phyloP scores from a whole-genome alignment of 768 basidiomycete species.

The Lactarius indigo region DNA sequence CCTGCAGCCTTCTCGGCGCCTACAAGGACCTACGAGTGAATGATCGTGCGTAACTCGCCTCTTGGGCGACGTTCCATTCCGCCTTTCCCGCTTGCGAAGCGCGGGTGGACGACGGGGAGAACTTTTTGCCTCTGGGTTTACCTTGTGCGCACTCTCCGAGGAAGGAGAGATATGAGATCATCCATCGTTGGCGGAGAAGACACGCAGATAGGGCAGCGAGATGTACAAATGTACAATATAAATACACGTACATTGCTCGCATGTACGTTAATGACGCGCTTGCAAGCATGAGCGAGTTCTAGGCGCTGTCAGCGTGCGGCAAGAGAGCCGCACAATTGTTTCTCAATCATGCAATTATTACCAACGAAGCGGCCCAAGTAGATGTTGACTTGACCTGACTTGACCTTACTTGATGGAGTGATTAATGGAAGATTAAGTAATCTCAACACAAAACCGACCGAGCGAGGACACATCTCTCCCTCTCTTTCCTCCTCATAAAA shows the following conservation, averaged over 20 bases:
- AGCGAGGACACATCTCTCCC: neutral
- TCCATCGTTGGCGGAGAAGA: neutral
- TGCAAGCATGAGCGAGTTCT: neutral
- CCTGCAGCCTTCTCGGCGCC: neutral
- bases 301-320: neutral
- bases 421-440: slow-evolving; percentile 13
- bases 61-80: neutral
- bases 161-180: slow-evolving; percentile 6
- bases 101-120: neutral
- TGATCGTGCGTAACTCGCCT: neutral
- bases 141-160: slow-evolving; percentile 9
- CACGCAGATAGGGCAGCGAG: neutral
- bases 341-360: neutral
- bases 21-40: neutral
- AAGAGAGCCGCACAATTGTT: neutral
- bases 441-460: neutral
- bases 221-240: slow-evolving; percentile 9
- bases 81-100: neutral
- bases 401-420: neutral
- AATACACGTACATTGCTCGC: slow-evolving; percentile 18
- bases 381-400: neutral
- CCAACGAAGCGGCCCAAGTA: neutral
- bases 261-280: neutral
- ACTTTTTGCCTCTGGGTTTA: neutral
- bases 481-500: neutral